These are phyloP conservation scores for Planoprotostelium fungivorum DNA, from an alignment of 78 protist species.

Conservation along the genomic window DNA sequence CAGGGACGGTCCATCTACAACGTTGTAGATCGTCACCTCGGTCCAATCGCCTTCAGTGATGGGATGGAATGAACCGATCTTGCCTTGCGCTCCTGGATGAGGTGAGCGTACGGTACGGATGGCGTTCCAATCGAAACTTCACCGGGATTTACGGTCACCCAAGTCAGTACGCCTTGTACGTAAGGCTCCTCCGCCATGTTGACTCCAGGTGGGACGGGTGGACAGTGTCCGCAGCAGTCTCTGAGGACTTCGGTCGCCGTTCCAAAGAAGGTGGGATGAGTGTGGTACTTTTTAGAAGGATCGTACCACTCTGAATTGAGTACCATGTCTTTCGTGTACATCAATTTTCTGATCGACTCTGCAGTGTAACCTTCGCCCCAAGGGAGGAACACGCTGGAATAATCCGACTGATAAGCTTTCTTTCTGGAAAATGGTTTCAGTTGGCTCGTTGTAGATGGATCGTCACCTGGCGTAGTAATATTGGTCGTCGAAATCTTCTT, in stretches of 20 bases:
- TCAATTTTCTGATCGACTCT: not conserved
- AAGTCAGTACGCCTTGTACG: not conserved
- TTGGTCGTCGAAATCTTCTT: no score
- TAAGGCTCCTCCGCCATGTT: not conserved
- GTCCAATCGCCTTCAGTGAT: slow-evolving; percentile 19
- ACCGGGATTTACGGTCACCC: not conserved
- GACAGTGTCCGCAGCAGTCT: slow-evolving; percentile 20
- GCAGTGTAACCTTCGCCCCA: slow-evolving; percentile 24
- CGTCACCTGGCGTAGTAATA: no score
- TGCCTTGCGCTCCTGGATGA: not conserved
- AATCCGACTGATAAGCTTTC: no score
- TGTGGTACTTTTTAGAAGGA: slow-evolving; percentile 9
- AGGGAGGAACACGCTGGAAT: slow-evolving; percentile 6
- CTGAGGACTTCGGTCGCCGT: not conserved
- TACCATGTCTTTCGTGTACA: slow-evolving; percentile 12
- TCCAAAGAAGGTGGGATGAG: slow-evolving; percentile 30
- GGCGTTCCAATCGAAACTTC: no score
- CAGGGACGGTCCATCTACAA: not conserved
- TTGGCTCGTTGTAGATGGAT: no score
- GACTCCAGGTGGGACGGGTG: not conserved
- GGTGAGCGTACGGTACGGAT: not conserved
- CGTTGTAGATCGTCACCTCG: not conserved
- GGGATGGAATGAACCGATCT: slow-evolving; percentile 26
- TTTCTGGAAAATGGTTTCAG: no score
- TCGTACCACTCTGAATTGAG: slow-evolving; percentile 15